These are phyloP conservation scores for Puccinia novopanici DNA, from an alignment of 1,284 basidiomycete species.

Conservation along the genomic window DNA sequence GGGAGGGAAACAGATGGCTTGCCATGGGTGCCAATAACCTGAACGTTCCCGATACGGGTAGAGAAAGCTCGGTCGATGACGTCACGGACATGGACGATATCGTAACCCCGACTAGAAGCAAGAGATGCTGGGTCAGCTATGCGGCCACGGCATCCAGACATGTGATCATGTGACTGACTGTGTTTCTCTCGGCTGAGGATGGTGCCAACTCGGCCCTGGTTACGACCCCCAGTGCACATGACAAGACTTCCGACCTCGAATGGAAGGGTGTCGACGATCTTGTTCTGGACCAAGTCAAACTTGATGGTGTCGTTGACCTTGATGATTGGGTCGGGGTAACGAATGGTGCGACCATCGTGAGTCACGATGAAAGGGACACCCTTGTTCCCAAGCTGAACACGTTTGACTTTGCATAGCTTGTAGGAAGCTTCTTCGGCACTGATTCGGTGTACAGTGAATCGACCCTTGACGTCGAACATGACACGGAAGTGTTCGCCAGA, in stretches of 20 bases:
- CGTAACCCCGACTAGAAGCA: conserved; percentile 44
- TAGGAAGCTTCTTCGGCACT: conserved; percentile 94
- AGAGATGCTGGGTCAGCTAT: background rate
- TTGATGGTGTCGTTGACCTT: conserved; percentile 97
- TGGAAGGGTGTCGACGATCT: conserved; percentile 90
- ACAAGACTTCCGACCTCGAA: conserved; percentile 98
- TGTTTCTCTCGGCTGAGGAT: conserved; percentile 96
- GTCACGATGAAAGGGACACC: conserved; percentile 97
- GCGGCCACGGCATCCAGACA: conserved; percentile 88
- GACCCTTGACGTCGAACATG: conserved; percentile 98
- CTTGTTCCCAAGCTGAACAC: conserved; percentile 85
- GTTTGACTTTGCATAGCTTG: conserved; percentile 97
- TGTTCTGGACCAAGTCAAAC: conserved; percentile 91
- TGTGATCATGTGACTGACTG: conserved; percentile 65
- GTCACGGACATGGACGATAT: conserved; percentile 78
- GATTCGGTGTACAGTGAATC: conserved; percentile 99
- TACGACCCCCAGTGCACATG: conserved; percentile 97
- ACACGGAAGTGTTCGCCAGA: conserved; percentile 99
- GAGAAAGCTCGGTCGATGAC: conserved; percentile 78
- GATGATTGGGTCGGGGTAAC: conserved; percentile 96
- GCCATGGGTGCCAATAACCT: conserved; percentile 90
- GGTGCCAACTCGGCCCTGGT: conserved; percentile 97
- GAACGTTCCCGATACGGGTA: conserved; percentile 87
- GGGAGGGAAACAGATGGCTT: conserved; percentile 96
- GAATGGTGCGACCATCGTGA: conserved; percentile 98